Percentiles rank a stretch among this genome's conserved stretches.
phyloP scores from a whole-genome alignment of 257 asterid genomes.

The Petunia axillaris region DNA sequence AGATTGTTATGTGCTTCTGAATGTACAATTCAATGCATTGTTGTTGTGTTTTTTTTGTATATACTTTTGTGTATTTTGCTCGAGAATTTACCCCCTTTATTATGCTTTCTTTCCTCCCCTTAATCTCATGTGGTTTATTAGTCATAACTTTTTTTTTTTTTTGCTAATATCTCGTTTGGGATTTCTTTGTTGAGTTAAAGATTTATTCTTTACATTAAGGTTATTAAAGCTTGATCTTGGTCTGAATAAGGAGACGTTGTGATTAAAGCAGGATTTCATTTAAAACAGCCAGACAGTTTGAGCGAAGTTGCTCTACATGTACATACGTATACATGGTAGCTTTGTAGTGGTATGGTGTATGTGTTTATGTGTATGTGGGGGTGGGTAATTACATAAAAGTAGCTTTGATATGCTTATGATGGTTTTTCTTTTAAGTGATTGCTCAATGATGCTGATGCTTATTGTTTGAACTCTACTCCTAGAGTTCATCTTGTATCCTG shows the following conservation, averaged over 20 bases:
- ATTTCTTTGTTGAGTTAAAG: no score
- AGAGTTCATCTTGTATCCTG: slow-evolving; percentile 80
- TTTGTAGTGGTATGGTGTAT: no score
- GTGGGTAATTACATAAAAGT: neutral
- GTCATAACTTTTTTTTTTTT: no score
- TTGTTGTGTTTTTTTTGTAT: neutral
- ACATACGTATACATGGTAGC: no score
- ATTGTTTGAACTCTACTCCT: slow-evolving; percentile 30
- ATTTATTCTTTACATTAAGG: no score
- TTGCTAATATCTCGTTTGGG: no score
- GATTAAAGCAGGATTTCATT: neutral
- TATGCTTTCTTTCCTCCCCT: no score
- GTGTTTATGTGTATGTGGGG: no score
- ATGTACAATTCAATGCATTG: neutral
- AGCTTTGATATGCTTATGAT: slow-evolving; percentile 11
- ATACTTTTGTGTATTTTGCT: neutral
- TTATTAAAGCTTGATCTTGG: no score
- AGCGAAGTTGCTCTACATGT: neutral
- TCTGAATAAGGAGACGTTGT: neutral
- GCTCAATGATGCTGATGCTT: neutral
- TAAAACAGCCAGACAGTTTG: neutral
- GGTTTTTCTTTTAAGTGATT: neutral
- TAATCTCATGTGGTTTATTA: no score
- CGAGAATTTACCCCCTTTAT: neutral
- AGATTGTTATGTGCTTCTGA: neutral